Conservation (phyloP, 306 rosid genomes). For the Quercus variabilis region DNA sequence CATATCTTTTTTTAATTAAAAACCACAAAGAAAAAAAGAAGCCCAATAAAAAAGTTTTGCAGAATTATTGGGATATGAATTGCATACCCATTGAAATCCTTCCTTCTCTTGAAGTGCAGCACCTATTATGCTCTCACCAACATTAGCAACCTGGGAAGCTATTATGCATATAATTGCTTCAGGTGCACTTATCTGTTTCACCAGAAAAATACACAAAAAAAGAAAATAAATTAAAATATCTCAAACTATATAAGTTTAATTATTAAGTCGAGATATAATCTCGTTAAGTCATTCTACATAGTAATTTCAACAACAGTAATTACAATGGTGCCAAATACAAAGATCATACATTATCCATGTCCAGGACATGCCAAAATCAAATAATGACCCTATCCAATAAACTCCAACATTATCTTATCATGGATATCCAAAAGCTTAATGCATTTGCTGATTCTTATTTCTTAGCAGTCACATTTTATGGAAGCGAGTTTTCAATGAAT, state of each 20-base stretch:
- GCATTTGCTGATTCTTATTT: too few species aligned
- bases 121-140: slow-evolving; percentile 97
- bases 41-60: too few species aligned
- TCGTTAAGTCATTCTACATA: background rate
- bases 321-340: background rate
- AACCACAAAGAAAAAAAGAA: too few species aligned
- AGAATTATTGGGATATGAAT: background rate
- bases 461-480: too few species aligned
- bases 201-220: slow-evolving; percentile 4
- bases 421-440: too few species aligned
- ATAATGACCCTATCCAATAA: too few species aligned
- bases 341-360: background rate
- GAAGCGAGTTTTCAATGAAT: too few species aligned
- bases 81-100: slow-evolving; percentile 88
- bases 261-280: background rate
- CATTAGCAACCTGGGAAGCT: slow-evolving; percentile 93
- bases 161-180: slow-evolving; percentile 76
- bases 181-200: slow-evolving; percentile 52
- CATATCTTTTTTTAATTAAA: too few species aligned
- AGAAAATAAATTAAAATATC: background rate
- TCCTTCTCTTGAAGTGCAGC: slow-evolving; percentile 91
- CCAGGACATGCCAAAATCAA: background rate
- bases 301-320: background rate
- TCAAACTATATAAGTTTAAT: background rate
- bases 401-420: too few species aligned